Percentiles rank a stretch among this genome's conserved stretches.
Conservation (phyloP, 345 rosid genomes). For the Ceriops tagal region DNA sequence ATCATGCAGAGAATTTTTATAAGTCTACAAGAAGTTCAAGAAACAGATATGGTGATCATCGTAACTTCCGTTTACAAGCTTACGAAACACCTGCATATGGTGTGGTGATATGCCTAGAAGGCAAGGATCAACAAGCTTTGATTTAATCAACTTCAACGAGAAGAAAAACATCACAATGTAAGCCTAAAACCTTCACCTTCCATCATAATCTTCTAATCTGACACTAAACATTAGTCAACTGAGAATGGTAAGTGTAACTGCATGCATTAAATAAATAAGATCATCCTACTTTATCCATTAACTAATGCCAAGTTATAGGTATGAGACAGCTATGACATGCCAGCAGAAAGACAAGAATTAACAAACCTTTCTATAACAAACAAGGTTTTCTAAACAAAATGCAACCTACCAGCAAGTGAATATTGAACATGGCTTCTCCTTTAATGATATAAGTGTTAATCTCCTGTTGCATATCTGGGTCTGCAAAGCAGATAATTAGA, state of each 20-base stretch:
- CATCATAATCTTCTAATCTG: no score
- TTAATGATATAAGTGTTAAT: constrained; percentile 52
- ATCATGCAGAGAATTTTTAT: background rate
- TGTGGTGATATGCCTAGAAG: no score
- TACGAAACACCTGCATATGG: no score
- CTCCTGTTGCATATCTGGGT: constrained; percentile 74
- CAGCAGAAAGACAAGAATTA: background rate
- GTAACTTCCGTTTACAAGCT: background rate
- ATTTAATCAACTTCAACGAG: no score
- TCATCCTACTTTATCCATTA: no score
- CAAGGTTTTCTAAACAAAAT: background rate
- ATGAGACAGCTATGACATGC: no score
- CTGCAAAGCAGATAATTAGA: constrained; percentile 36
- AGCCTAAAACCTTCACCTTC: no score
- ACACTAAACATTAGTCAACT: no score
- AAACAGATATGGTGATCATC: background rate
- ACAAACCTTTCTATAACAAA: background rate
- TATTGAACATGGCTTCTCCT: constrained; percentile 68
- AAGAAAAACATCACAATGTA: background rate
- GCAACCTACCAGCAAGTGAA: constrained; percentile 62
- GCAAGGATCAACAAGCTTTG: no score
- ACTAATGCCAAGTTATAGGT: no score
- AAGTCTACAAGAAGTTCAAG: background rate
- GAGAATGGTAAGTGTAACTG: no score
- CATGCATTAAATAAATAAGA: no score